Evolutionary conservation across 352 stramenopile species (phyloP), one percentile per base, ranked within the genome.

Genomic region (Phytophthora ohioensis): DNA sequence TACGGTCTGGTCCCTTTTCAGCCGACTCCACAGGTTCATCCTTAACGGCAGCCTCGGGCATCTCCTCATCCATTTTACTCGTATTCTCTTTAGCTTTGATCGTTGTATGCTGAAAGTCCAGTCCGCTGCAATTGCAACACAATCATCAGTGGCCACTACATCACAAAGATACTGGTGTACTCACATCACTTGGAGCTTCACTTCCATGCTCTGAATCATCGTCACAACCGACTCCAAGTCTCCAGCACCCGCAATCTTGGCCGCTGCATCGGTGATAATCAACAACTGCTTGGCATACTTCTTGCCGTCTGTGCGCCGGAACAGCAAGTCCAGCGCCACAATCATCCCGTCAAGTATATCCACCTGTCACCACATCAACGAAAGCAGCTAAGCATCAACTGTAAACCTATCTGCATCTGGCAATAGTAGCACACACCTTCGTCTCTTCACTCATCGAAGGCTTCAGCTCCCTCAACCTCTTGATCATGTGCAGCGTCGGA

Each of bases 321-420:
- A 90, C 21, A 95, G 71, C 61, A 95, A 67, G 59, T 95, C 88
- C 32, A 95, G 69, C n/a, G 85, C 85, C 31, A 95, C 88, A 64
- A 95, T 95, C 35, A 95, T 62, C 1, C 88, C 88, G 59, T 94
- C 83, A 41, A 95, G 70, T 32, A 95, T 81, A 58, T 95, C 88
- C 38, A 91, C 84, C 69, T 86, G 15, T 27, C 45, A 60, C 10
- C 46, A 55, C 41, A 43, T 11, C 27, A 47, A 31, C 12, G 36
- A 39, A 36, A 30, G 10, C 12, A 15, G 3, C 15, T 57, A 13
- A 57, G 12, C 13, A 41, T 35, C 38, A 10, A 43, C 46, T 47
- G 36, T 38, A 48, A 27, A 27, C 21, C 49, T n/a, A 3, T 34
- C 15, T 47, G n/a, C 9, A 31, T 1, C 21, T 15, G 27, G 27